Percentiles rank a stretch among this genome's conserved stretches.
phyloP scores from a whole-genome alignment of 2,329 filamentous ascomycete species.

The Teratosphaeria viscida region DNA sequence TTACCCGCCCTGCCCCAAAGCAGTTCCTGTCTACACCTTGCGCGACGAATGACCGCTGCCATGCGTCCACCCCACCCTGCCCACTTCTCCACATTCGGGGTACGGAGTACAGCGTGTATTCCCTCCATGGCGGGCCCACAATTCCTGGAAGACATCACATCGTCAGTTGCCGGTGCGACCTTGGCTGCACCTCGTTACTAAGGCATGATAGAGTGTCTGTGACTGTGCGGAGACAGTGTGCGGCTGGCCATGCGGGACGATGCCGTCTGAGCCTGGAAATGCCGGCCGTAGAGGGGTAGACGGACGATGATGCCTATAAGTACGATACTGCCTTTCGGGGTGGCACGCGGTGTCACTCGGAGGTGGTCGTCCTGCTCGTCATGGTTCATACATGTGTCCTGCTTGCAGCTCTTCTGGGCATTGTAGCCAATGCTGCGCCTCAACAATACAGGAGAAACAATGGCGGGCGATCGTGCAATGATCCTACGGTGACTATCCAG shows the following conservation, averaged over 20 bases:
- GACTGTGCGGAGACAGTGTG: too few relatives aligned
- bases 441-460: neutral
- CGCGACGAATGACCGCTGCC: neutral
- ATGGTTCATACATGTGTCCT: neutral
- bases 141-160: too few relatives aligned
- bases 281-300: neutral
- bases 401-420: neutral
- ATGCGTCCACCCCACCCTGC: too few relatives aligned
- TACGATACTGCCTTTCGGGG: neutral
- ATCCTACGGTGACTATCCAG: constrained; percentile 28
- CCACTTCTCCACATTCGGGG: too few relatives aligned
- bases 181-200: too few relatives aligned
- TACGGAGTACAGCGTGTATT: too few relatives aligned
- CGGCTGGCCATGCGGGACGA: too few relatives aligned
- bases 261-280: too few relatives aligned
- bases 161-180: too few relatives aligned
- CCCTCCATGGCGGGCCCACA: too few relatives aligned
- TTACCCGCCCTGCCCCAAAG: neutral
- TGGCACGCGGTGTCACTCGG: neutral
- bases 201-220: too few relatives aligned
- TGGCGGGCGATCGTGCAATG: neutral
- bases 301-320: neutral
- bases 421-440: neutral
- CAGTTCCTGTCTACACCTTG: neutral
- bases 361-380: neutral